Percentiles rank a stretch among this genome's conserved stretches.
These are phyloP conservation scores for Scedosporium dehoogii DNA, from an alignment of 2,329 filamentous ascomycete species.

Conservation along the genomic window DNA sequence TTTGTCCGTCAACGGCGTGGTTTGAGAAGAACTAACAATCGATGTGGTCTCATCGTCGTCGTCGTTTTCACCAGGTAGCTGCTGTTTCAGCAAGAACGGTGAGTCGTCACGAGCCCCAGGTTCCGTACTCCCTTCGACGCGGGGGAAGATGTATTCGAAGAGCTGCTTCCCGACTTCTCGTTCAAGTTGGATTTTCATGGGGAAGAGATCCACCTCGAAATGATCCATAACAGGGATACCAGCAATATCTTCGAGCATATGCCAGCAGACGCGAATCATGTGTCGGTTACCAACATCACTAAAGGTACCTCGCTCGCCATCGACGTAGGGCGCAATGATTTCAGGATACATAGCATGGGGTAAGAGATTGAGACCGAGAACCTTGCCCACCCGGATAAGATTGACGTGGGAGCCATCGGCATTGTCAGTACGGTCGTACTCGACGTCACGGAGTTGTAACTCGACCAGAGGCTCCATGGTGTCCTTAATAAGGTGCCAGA, in stretches of 20 bases:
- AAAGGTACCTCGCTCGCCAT: constrained; percentile 45
- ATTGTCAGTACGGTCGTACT: constrained; percentile 94
- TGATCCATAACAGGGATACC: constrained; percentile 96
- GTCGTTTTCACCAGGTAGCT: constrained; percentile 38
- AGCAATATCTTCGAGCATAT: constrained; percentile 96
- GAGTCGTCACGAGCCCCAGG: constrained; percentile 45
- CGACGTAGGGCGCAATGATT: constrained; percentile 85
- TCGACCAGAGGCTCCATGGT: constrained; percentile 82
- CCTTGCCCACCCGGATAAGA: constrained; percentile 74
- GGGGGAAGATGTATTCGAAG: constrained; percentile 96
- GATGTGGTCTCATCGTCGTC: constrained; percentile 27
- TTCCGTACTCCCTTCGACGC: constrained; percentile 49
- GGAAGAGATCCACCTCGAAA: constrained; percentile 90
- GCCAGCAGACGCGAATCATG: constrained; percentile 93
- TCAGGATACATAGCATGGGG: constrained; percentile 88
- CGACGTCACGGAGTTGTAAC: constrained; percentile 80
- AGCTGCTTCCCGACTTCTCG: constrained; percentile 84
- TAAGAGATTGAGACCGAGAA: constrained; percentile 82
- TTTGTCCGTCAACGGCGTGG: constrained; percentile 29
- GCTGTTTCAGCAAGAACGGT: constrained; percentile 45
- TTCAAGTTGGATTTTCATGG: constrained; percentile 88
- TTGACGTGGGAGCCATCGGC: constrained; percentile 96
- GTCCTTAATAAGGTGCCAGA: constrained; percentile 91
- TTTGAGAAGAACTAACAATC: constrained; percentile 23
- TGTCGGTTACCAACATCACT: constrained; percentile 49